Percentiles rank a stretch among this genome's conserved stretches.
phyloP scores from a whole-genome alignment of 805 yeast genomes.

The Lachancea fermentati region DNA sequence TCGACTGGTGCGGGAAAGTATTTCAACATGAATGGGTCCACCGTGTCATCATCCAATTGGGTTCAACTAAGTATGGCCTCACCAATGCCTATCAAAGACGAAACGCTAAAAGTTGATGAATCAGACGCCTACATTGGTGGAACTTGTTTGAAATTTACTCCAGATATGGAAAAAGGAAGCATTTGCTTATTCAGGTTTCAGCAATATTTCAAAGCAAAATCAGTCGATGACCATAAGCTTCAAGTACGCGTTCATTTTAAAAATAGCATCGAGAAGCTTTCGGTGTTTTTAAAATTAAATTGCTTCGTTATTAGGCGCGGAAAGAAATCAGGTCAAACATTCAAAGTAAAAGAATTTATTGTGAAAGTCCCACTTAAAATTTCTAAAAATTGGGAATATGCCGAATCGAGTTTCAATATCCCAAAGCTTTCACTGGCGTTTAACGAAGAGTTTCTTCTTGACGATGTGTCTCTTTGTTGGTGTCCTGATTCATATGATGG shows the following conservation, averaged over 20 bases:
- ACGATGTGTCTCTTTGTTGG: conserved; percentile 18
- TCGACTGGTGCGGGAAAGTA: conserved; percentile 36
- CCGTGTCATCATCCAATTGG: conserved; percentile 32
- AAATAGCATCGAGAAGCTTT: conserved; percentile 13
- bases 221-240: conserved; percentile 20
- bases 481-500: conserved; percentile 1
- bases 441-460: conserved; percentile 23
- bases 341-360: conserved; percentile 29
- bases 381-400: conserved; percentile 16
- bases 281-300: conserved; percentile 31
- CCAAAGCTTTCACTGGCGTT: conserved; percentile 16
- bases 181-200: conserved; percentile 28
- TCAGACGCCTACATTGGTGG: conserved; percentile 37
- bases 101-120: conserved; percentile 11
- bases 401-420: conserved; percentile 12
- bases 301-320: conserved; percentile 34
- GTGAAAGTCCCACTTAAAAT: conserved; percentile 28
- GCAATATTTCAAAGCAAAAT: conserved; percentile 19
- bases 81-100: conserved; percentile 27
- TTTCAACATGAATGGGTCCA: conserved; percentile 30
- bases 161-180: conserved; percentile 16
- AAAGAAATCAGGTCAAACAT: conserved; percentile 23
- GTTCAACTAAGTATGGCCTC: conserved; percentile 34
- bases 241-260: conserved; percentile 21
- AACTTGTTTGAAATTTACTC: conserved; percentile 28